Base-by-base conservation (phyloP, 805 yeast genomes). In the Metschnikowia similis region DNA sequence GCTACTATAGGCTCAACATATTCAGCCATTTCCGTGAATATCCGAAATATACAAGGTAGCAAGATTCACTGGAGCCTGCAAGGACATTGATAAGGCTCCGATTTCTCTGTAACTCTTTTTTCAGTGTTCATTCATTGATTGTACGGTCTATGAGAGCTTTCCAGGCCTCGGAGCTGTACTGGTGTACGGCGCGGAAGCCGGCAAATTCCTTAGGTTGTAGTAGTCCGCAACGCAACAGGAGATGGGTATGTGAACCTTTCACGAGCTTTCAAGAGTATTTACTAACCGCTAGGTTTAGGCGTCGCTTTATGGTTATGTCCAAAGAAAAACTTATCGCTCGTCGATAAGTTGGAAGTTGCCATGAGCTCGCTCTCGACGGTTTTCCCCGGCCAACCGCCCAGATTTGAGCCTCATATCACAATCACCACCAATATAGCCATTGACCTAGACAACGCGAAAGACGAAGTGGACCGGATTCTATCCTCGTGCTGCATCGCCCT, bases 221-320 rank as follows among this genome's bases (percentile, higher is more conserved):
- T 17, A 16, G 13, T 29, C 41, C 34, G 42, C 28, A 41, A 30
- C 40, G 13, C 48, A 9, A 34, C 34, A 17, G 17, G 31, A 21
- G 21, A 56, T 54, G 56, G 57, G 57, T 53, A 52, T 44, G 56
- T 43, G 32, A 11, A 34, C 5, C 39, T 11, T 13, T 10, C 11
- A 16, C 39, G 27, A 27, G 14, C 14, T n/a, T 27, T 14, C 10
- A 8, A 13, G 39, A 11, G 6, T 30, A 27, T 10, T n/a, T 50
- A 55, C 51, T 56, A 42, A 54, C 56, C 51, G 21, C 35, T 14
- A 39, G 41, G 42, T 29, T 37, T 61, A 67, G 76, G 75, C 27
- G 77, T 83, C 44, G 83, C 94, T 50, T 71, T 87, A 46, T 87
- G 96, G 96, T 81, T 85, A 40, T 82, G 84, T 63, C 96, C 96